These are phyloP conservation scores for Fusarium floridanum DNA, from an alignment of 2,329 filamentous ascomycete genomes.

Conservation along the genomic window DNA sequence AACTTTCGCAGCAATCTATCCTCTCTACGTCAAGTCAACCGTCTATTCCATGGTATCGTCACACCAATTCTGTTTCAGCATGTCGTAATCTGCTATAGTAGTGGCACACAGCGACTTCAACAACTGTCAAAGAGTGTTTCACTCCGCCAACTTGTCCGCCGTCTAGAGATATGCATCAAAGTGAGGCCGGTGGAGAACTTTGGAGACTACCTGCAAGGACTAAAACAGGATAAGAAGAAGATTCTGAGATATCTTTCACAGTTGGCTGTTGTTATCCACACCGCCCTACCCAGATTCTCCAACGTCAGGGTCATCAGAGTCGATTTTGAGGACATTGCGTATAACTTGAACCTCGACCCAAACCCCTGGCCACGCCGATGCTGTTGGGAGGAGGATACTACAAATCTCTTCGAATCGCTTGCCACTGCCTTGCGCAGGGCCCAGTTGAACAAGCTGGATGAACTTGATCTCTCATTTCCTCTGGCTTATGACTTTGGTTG, in stretches of 20 bases:
- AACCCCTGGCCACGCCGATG: neutral
- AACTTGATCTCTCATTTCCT: slow-evolving; percentile 12
- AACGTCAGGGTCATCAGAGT: slow-evolving; percentile 2
- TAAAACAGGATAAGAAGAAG: neutral
- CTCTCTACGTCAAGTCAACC: slow-evolving; percentile 11
- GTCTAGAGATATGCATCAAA: slow-evolving; percentile 13
- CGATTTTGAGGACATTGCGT: slow-evolving; percentile 6
- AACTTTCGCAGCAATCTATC: slow-evolving; percentile 4
- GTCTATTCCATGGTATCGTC: neutral
- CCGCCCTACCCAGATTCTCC: slow-evolving; percentile 8
- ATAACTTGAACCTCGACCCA: neutral
- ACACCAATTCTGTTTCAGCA: slow-evolving; percentile 16
- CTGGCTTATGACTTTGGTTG: slow-evolving; percentile 15
- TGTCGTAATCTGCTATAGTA: neutral
- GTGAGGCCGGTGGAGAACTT: neutral
- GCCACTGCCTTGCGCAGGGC: slow-evolving; percentile 11
- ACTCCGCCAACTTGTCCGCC: slow-evolving; percentile 16
- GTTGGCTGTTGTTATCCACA: slow-evolving; percentile 16
- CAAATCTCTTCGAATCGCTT: slow-evolving; percentile 9
- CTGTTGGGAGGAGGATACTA: neutral
- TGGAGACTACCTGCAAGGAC: neutral
- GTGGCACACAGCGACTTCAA: slow-evolving; percentile 2
- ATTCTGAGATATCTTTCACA: slow-evolving; percentile 2
- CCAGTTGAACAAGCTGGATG: slow-evolving; percentile 6
- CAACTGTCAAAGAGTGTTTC: slow-evolving; percentile 3